These are phyloP conservation scores for Triadica sebifera DNA, from an alignment of 345 rosid genomes.

Conservation along the genomic window DNA sequence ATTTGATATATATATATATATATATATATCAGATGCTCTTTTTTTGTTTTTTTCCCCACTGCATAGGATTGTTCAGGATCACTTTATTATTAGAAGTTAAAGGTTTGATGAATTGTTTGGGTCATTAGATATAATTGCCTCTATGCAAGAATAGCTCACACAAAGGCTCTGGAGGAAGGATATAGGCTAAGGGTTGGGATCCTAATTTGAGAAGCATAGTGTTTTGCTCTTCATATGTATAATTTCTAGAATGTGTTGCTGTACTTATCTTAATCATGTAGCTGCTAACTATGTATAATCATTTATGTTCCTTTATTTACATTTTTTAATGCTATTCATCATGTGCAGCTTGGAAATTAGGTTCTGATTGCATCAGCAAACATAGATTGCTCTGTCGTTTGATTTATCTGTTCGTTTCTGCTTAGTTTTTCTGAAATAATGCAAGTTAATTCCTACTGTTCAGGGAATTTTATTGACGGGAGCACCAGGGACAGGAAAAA, in stretches of 20 bases:
- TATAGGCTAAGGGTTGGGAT: not conserved
- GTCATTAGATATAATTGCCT: not conserved
- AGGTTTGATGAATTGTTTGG: not conserved
- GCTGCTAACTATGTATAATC: not conserved
- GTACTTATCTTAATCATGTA: not conserved
- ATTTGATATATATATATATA: too few species aligned
- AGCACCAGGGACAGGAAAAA: conserved; percentile 99
- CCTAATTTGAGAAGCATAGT: conserved; percentile 2
- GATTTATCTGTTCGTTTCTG: not conserved
- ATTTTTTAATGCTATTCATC: not conserved
- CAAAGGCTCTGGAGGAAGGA: not conserved
- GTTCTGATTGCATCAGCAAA: not conserved
- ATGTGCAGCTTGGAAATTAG: not conserved
- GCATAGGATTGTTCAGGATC: too few species aligned
- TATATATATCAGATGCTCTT: too few species aligned
- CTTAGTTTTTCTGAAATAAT: not conserved
- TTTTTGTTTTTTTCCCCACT: too few species aligned
- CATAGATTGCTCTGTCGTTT: too few species aligned
- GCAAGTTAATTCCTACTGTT: conserved; percentile 13
- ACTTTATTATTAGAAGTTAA: not conserved
- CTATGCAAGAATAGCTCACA: not conserved
- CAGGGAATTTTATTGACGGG: conserved; percentile 99
- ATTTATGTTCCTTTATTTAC: not conserved
- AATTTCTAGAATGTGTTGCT: not conserved
- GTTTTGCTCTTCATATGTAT: not conserved